Evolutionary conservation across 352 stramenopile genomes (phyloP).

Genomic region (Phytophthora palmivora): DNA sequence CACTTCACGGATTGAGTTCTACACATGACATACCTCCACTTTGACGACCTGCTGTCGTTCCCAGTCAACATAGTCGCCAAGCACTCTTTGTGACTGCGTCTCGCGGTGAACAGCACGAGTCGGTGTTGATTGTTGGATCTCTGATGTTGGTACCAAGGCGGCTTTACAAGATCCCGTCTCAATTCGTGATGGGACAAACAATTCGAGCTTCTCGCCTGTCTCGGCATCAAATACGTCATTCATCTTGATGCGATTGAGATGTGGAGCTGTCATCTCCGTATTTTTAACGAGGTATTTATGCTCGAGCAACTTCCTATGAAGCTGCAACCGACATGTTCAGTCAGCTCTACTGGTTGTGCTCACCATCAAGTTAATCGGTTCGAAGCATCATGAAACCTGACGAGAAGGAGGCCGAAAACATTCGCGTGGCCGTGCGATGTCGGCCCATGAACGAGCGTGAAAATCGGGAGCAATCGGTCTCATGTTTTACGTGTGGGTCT

Average conservation of each 20-base stretch:
- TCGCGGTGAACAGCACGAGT: slow-evolving; percentile 42
- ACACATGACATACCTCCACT: slow-evolving; percentile 48
- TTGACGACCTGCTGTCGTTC: slow-evolving; percentile 48
- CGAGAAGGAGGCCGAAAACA: slow-evolving; percentile 89
- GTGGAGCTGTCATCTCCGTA: slow-evolving; percentile 7
- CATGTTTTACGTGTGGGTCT: slow-evolving; percentile 68
- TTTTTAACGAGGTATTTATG: slow-evolving; percentile 38
- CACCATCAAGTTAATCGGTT: not conserved
- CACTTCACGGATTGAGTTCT: not conserved
- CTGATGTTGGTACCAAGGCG: not conserved
- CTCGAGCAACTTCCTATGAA: not conserved
- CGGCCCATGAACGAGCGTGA: slow-evolving; percentile 93
- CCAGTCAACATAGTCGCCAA: slow-evolving; percentile 65
- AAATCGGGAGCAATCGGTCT: slow-evolving; percentile 73
- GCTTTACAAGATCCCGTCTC: not conserved
- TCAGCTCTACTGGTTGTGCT: slow-evolving; percentile 4
- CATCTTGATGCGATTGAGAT: slow-evolving; percentile 11
- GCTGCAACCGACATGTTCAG: slow-evolving; percentile 28
- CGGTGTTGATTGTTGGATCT: not conserved
- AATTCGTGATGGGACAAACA: slow-evolving; percentile 25
- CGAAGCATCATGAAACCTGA: slow-evolving; percentile 76
- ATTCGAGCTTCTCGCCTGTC: slow-evolving; percentile 61
- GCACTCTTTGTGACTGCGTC: slow-evolving; percentile 60
- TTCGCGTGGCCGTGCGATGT: slow-evolving; percentile 92
- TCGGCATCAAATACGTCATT: slow-evolving; percentile 66